Evolutionary conservation across 2,329 filamentous ascomycete species (phyloP), one percentile per base, ranked within the genome.

Genomic region (Periconia digitata): DNA sequence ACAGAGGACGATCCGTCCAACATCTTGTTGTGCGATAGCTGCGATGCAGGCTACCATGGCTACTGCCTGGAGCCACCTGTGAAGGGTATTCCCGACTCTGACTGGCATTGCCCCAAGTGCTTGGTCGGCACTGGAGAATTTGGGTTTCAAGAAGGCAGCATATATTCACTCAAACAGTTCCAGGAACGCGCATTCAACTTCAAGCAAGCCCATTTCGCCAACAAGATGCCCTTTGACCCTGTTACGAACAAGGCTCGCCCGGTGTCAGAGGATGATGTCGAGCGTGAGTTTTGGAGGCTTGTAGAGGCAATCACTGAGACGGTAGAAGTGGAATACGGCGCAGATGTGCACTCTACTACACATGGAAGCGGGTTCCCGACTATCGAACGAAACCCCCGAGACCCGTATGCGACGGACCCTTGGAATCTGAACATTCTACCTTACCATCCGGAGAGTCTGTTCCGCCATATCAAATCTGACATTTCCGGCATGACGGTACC

Each of bases 401-500:
- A 96, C 67, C 81, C 87, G 0, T 96, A 96, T 69, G 86, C 92
- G 1, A 87, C 86, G 1, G 90, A 97, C 71, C 88, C 89, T 0
- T 99, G 94, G 94, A 99, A 99, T 60, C 78, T 99, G 46, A 99
- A 95, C 62, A 85, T 95, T 40, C 80, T 97, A 51, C 94, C 94
- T 0, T 84, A 97, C 44, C 86, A 96, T 56, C 85, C 87, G 1
- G 92, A 97, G 44, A 96, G 92, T 40, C 77, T 99, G 1, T 99
- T 99, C 76, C 84, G 92, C 41, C 90, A 99, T 62, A 97, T 99
- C 77, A 97, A 97, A 70, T 90, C 92, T 0, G 94, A 99, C 66
- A 95, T 99, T 44, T 97, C 94, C 2, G 94, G 94, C 32, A 99
- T 99, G 94, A 99, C 94, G 0, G 92, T 99, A 7, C 94, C 94